Conservation (phyloP, 1,284 basidiomycete genomes). For the Boletus calvinii region DNA sequence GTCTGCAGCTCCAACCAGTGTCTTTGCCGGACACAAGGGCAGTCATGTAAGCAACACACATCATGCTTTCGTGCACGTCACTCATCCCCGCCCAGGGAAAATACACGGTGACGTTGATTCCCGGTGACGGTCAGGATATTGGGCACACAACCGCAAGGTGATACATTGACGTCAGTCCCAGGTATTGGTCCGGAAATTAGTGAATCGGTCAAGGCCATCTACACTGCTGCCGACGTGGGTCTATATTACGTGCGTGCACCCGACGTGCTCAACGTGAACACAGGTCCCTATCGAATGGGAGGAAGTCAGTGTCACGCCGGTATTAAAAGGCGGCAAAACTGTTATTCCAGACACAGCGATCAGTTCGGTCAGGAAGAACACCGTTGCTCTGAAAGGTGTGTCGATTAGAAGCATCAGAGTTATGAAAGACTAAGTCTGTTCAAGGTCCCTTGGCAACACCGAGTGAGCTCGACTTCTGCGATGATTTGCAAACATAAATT, state of each 20-base stretch:
- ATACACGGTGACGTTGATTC: slow-evolving; percentile 91
- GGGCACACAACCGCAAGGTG: slow-evolving; percentile 24
- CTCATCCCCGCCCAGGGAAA: slow-evolving; percentile 65
- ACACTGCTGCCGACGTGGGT: slow-evolving; percentile 78
- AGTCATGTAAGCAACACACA: slow-evolving; percentile 60
- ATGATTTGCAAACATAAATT: slow-evolving; percentile 9
- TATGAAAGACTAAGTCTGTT: slow-evolving; percentile 10
- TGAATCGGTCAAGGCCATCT: slow-evolving; percentile 94
- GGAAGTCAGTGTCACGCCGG: slow-evolving; percentile 95
- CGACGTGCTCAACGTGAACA: slow-evolving; percentile 8
- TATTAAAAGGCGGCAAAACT: slow-evolving; percentile 94
- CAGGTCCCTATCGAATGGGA: slow-evolving; percentile 98
- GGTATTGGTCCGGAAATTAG: slow-evolving; percentile 99
- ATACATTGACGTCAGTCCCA: slow-evolving; percentile 35
- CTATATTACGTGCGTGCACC: slow-evolving; percentile 10
- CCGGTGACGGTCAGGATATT: slow-evolving; percentile 75
- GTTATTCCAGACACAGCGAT: slow-evolving; percentile 95
- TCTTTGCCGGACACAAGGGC: slow-evolving; percentile 86
- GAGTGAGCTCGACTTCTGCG: slow-evolving; percentile 48
- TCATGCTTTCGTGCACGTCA: neutral
- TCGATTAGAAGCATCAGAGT: slow-evolving; percentile 11
- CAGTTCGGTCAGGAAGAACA: slow-evolving; percentile 93
- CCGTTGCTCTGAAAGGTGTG: slow-evolving; percentile 94
- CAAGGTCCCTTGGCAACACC: slow-evolving; percentile 90
- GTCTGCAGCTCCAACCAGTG: slow-evolving; percentile 76